These are phyloP conservation scores for Panicum hallii DNA, from an alignment of 202 grass and related monocot genomes.

Conservation along the genomic window DNA sequence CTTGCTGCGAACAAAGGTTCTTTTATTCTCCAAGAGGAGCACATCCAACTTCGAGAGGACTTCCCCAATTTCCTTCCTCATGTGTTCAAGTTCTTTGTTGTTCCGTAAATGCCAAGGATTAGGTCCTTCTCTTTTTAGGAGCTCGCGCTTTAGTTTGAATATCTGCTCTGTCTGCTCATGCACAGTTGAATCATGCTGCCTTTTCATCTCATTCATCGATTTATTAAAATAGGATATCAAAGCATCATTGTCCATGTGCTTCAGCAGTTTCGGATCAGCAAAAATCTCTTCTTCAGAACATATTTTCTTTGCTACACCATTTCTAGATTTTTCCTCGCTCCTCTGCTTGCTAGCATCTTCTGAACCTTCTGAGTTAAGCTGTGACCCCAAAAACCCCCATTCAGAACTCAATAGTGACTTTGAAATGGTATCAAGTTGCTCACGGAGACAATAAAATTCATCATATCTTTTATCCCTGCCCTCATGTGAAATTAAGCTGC, in stretches of 20 bases:
- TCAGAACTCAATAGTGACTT: conserved; percentile 59
- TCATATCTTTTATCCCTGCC: conserved; percentile 48
- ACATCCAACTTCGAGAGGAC: conserved; percentile 62
- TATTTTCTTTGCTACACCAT: conserved; percentile 39
- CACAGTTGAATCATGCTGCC: conserved; percentile 57
- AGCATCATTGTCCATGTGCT: conserved; percentile 50
- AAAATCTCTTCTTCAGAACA: conserved; percentile 45
- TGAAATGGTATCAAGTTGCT: conserved; percentile 63
- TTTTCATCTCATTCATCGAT: conserved; percentile 64
- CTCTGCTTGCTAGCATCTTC: conserved; percentile 52
- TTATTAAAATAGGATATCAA: conserved; percentile 63
- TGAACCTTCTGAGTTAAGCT: conserved; percentile 50
- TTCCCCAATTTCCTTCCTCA: conserved; percentile 62
- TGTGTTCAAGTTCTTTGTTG: conserved; percentile 68
- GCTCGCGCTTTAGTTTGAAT: conserved; percentile 57
- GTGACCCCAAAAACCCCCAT: conserved; percentile 51
- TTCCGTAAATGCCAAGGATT: conserved; percentile 52
- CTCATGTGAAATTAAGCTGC: conserved; percentile 32
- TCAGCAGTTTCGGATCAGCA: conserved; percentile 43
- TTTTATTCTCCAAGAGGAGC: conserved; percentile 58
- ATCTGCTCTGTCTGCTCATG: conserved; percentile 60
- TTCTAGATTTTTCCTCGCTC: conserved; percentile 43
- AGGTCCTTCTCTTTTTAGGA: conserved; percentile 57
- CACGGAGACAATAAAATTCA: conserved; percentile 54
- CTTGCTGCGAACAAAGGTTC: conserved; percentile 31